Evolutionary conservation across 2,329 filamentous ascomycete species (phyloP).

Genomic region (Cyclaneusma minus): DNA sequence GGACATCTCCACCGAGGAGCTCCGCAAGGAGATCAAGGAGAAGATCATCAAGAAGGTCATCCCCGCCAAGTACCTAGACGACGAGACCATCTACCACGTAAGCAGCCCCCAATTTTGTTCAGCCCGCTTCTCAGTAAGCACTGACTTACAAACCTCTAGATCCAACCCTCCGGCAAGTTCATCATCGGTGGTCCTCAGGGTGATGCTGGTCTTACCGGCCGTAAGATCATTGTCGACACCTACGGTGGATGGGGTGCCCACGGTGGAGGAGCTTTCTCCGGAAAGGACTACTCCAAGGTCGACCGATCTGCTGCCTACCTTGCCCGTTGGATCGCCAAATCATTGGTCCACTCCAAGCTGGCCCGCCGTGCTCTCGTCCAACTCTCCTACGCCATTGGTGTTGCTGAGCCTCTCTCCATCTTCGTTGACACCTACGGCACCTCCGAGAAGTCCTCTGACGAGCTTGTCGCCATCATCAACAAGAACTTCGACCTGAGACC

Average conservation of each 20-base stretch:
- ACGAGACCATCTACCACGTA: constrained; percentile 90
- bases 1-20: constrained; percentile 76
- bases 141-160: constrained; percentile 25
- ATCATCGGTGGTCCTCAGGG: constrained; percentile 98
- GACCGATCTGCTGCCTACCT: constrained; percentile 97
- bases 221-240: constrained; percentile 99
- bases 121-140: not conserved
- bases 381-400: constrained; percentile 98
- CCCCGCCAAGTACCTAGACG: constrained; percentile 79
- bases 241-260: constrained; percentile 99
- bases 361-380: constrained; percentile 89
- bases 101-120: constrained; percentile 20
- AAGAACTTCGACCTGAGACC: constrained; percentile 96
- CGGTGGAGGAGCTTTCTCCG: constrained; percentile 99
- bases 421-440: constrained; percentile 98
- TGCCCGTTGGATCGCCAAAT: constrained; percentile 98
- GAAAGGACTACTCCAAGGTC: constrained; percentile 99
- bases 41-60: constrained; percentile 96
- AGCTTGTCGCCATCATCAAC: constrained; percentile 88
- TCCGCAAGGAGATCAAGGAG: constrained; percentile 89
- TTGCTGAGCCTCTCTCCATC: constrained; percentile 92
- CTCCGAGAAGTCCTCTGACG: constrained; percentile 71
- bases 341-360: constrained; percentile 75
- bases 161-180: constrained; percentile 96
- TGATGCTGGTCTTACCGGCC: constrained; percentile 94